Evolutionary conservation across 2,329 filamentous ascomycete genomes (phyloP).

Genomic region (Sordariomycetes sp.): DNA sequence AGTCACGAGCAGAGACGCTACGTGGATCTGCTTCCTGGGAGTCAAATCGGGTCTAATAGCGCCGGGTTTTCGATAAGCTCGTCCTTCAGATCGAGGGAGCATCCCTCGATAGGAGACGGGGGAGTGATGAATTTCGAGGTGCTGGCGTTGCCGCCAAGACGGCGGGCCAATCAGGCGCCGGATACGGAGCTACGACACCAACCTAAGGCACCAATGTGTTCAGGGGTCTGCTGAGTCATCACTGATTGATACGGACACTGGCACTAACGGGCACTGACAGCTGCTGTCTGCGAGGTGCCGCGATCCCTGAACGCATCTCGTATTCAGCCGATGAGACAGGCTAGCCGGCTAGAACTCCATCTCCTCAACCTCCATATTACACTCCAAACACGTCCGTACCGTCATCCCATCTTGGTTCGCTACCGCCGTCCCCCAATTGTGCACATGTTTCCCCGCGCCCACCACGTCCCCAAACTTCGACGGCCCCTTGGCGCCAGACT

Average conservation of each 20-base stretch:
- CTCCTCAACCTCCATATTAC: constrained; percentile 70
- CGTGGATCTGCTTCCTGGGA: background rate
- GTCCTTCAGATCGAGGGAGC: background rate
- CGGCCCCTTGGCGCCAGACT: constrained; percentile 39
- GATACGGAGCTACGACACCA: background rate
- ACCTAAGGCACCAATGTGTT: constrained; percentile 2
- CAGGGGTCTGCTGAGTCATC: background rate
- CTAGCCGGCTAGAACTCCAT: constrained; percentile 42
- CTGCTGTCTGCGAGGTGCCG: background rate
- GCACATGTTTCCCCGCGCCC: constrained; percentile 61
- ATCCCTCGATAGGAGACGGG: constrained; percentile 1
- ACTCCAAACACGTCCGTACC: constrained; percentile 66
- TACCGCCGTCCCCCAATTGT: constrained; percentile 69
- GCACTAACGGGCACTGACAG: background rate
- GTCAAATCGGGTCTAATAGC: background rate
- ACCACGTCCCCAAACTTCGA: constrained; percentile 67
- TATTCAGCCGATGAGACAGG: background rate
- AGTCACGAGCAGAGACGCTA: background rate
- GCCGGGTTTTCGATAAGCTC: background rate
- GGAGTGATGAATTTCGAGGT: constrained; percentile 1
- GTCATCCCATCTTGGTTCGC: constrained; percentile 60
- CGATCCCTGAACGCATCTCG: background rate
- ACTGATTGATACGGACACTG: background rate
- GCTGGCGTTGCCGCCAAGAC: constrained; percentile 2
- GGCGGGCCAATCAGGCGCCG: constrained; percentile 1